Evolutionary conservation across 495 filamentous ascomycete genomes (phyloP), one percentile per base, ranked within the genome.

Genomic region (Thozetella sp.): DNA sequence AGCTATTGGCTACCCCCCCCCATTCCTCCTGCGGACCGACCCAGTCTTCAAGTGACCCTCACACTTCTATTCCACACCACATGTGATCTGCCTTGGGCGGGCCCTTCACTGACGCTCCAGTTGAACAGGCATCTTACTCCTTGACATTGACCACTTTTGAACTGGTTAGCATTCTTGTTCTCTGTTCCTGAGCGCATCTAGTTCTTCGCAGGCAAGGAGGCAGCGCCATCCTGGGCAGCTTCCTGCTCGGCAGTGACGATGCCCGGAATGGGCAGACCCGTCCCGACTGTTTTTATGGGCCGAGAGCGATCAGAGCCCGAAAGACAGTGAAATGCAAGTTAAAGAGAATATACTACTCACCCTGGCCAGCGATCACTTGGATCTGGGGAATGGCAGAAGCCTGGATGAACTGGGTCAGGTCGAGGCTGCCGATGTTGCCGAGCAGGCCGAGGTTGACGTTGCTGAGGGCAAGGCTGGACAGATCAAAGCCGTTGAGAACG

Each of bases 401-500:
- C 43, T 72, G 68, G 62, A 78, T 67, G 64, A 81, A 65, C 50
- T 69, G 68, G 60, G 56, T 37, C 56, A 78, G 58, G 61, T 78
- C 67, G 67, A 78, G 63, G 52, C 65, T 57, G 27, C 73, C 71
- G 34, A 78, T 61, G 56, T 69, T 65, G 58, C 66, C 63, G 57
- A 79, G 63, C 53, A 78, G 66, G 22, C 74, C 75, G 25, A 78
- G 64, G 66, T 76, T 63, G 65, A 78, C 66, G n/a, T 63, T 62
- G 63, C 66, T 62, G 22, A 79, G 66, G 52, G 74, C 65, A 53
- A 79, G 69, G n/a, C 58, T 30, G 59, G 59, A 58, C 50, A 79
- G 71, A 62, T 78, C 76, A 59, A 80, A 78, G 63, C 72, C 69
- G 64, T 71, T 61, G 72, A 79, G 71, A 57, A 80, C 53, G 45